Evolutionary conservation across 2,329 filamentous ascomycete genomes (phyloP).

Genomic region (Trichophyton verrucosum): DNA sequence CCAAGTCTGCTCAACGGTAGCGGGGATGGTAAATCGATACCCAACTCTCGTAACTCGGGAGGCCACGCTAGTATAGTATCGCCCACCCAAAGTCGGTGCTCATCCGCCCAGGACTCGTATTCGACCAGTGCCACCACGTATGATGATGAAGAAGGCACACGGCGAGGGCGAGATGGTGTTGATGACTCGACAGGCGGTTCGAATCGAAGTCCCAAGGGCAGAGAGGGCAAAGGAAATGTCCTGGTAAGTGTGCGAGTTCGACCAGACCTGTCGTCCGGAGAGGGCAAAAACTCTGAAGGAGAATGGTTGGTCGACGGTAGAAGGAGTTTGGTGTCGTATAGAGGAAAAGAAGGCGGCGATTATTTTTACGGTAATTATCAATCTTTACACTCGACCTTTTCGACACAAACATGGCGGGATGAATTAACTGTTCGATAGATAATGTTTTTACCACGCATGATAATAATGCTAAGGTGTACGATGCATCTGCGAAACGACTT

Average conservation of each 20-base stretch:
- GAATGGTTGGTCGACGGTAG: slow-evolving; percentile 91
- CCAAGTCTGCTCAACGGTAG: slow-evolving; percentile 70
- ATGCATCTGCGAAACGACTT: slow-evolving; percentile 81
- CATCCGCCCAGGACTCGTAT: slow-evolving; percentile 84
- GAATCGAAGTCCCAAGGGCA: slow-evolving; percentile 28
- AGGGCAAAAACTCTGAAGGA: slow-evolving; percentile 52
- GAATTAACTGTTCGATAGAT: slow-evolving; percentile 42
- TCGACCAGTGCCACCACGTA: slow-evolving; percentile 81
- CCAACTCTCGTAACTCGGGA: slow-evolving; percentile 55
- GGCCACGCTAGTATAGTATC: slow-evolving; percentile 66
- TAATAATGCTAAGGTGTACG: slow-evolving; percentile 89
- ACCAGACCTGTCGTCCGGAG: slow-evolving; percentile 59
- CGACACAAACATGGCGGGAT: neutral
- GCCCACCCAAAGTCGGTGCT: slow-evolving; percentile 76
- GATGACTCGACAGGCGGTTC: slow-evolving; percentile 18
- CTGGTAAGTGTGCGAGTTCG: slow-evolving; percentile 88
- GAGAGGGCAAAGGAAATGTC: slow-evolving; percentile 85
- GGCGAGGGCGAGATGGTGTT: slow-evolving; percentile 21
- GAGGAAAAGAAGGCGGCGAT: slow-evolving; percentile 80
- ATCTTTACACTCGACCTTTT: neutral
- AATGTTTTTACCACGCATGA: slow-evolving; percentile 93
- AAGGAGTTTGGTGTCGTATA: slow-evolving; percentile 67
- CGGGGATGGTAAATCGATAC: slow-evolving; percentile 62
- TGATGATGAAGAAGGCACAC: slow-evolving; percentile 56
- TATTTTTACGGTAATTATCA: slow-evolving; percentile 64